Conservation (phyloP, 2,329 filamentous ascomycete species). For the Hypoxylon sp. region DNA sequence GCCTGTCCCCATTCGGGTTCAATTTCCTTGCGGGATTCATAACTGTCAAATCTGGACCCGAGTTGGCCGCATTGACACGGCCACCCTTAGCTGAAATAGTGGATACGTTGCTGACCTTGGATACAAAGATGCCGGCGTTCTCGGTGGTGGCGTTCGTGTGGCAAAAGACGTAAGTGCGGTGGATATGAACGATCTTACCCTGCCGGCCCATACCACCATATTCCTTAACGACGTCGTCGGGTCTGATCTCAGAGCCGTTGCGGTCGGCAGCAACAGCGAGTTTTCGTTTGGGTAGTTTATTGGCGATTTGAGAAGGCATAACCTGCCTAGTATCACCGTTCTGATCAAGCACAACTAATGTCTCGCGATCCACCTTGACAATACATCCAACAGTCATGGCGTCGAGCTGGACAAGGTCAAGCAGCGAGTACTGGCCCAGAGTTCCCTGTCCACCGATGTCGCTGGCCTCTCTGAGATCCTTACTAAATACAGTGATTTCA, state of each 20-base stretch:
- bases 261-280: conserved; percentile 92
- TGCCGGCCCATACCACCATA: conserved; percentile 86
- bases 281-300: conserved; percentile 86
- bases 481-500: conserved; percentile 98
- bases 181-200: conserved; percentile 93
- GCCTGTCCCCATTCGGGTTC: conserved; percentile 70
- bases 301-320: conserved; percentile 91
- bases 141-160: conserved; percentile 88
- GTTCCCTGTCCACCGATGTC: conserved; percentile 90
- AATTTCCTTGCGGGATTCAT: conserved; percentile 94
- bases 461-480: conserved; percentile 92
- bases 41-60: conserved; percentile 84
- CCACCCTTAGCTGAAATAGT: conserved; percentile 96
- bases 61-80: conserved; percentile 72
- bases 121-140: conserved; percentile 91
- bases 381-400: conserved; percentile 92
- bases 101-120: conserved; percentile 85
- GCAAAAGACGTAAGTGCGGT: conserved; percentile 92
- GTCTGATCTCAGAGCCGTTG: conserved; percentile 91
- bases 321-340: conserved; percentile 85
- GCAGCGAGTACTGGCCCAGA: conserved; percentile 90
- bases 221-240: conserved; percentile 94
- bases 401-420: conserved; percentile 95
- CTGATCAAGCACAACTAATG: conserved; percentile 90
- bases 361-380: conserved; percentile 95